Evolutionary conservation across 208 protist genomes (phyloP).

Genomic region (Trypanosomatidae sp.): DNA sequence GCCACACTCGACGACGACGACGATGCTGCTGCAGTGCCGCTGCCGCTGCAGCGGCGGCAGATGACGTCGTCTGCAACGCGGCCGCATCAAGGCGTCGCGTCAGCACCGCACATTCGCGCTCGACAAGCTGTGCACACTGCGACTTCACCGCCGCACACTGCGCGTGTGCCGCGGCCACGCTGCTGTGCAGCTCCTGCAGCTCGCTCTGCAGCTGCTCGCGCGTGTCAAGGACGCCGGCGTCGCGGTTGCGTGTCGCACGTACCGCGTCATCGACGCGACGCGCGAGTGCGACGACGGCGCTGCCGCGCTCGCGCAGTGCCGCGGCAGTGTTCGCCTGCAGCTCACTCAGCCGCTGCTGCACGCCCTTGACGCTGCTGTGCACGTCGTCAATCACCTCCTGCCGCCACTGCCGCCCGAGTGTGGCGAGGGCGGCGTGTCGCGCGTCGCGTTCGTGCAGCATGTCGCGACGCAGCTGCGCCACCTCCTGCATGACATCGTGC

Average conservation of each 20-base stretch:
- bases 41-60: no score
- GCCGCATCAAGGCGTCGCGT: slow-evolving; percentile 52
- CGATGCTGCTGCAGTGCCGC: no score
- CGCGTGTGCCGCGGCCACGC: slow-evolving; percentile 22
- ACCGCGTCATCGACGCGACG: slow-evolving; percentile 34
- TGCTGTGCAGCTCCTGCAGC: slow-evolving; percentile 29
- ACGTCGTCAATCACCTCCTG: slow-evolving; percentile 65
- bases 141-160: slow-evolving; percentile 32
- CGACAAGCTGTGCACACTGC: slow-evolving; percentile 35
- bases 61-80: no score
- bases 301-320: slow-evolving; percentile 14
- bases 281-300: slow-evolving; percentile 19
- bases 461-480: slow-evolving; percentile 36
- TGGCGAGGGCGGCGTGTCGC: slow-evolving; percentile 27
- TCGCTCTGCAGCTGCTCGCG: slow-evolving; percentile 49
- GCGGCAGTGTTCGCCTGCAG: slow-evolving; percentile 19
- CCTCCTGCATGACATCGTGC: slow-evolving; percentile 32
- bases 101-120: slow-evolving; percentile 38
- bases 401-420: slow-evolving; percentile 55
- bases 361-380: slow-evolving; percentile 22
- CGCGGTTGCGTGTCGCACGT: slow-evolving; percentile 15
- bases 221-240: slow-evolving; percentile 23
- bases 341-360: slow-evolving; percentile 31
- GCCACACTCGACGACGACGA: no score
- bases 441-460: slow-evolving; percentile 47